phyloP scores from a whole-genome alignment of 2,329 filamentous ascomycete genomes.

The Pseudogymnoascus sp. region DNA sequence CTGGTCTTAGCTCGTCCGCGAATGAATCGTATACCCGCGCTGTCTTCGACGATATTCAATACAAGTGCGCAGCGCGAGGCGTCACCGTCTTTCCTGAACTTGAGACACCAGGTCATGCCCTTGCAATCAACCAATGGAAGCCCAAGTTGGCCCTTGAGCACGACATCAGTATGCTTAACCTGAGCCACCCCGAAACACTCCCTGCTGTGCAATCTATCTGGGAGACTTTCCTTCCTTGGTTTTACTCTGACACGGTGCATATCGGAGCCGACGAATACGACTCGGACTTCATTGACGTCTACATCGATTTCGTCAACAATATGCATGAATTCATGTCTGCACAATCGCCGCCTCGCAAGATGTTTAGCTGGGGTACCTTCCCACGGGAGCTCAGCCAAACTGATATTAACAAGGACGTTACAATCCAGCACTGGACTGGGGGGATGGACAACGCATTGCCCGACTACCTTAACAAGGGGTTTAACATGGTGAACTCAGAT shows the following conservation, averaged over 20 bases:
- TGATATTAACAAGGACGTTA: slow-evolving; percentile 39
- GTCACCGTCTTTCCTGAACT: slow-evolving; percentile 54
- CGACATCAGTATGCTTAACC: slow-evolving; percentile 46
- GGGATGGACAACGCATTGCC: slow-evolving; percentile 42
- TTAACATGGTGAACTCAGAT: slow-evolving; percentile 46
- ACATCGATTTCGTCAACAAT: slow-evolving; percentile 46
- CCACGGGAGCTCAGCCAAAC: slow-evolving; percentile 33
- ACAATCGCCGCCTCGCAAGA: slow-evolving; percentile 33
- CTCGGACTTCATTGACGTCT: slow-evolving; percentile 37
- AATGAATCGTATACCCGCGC: slow-evolving; percentile 49
- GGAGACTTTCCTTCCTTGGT: slow-evolving; percentile 48
- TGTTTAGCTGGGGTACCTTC: slow-evolving; percentile 51
- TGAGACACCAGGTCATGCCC: slow-evolving; percentile 50
- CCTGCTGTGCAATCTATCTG: slow-evolving; percentile 47
- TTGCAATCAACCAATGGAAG: slow-evolving; percentile 52
- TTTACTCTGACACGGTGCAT: slow-evolving; percentile 46
- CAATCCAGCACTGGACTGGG: slow-evolving; percentile 49
- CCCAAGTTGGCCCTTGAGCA: slow-evolving; percentile 43
- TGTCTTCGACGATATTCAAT: slow-evolving; percentile 46
- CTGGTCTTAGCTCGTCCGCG: slow-evolving; percentile 40
- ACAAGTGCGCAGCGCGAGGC: slow-evolving; percentile 44
- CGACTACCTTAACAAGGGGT: slow-evolving; percentile 33
- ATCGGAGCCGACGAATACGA: slow-evolving; percentile 51
- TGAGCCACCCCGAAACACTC: slow-evolving; percentile 47
- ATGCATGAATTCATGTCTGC: slow-evolving; percentile 40